Percentiles rank a stretch among this genome's conserved stretches.
Evolutionary conservation across 179 eudicot species (phyloP).

Genomic region (Nepenthes alata): DNA sequence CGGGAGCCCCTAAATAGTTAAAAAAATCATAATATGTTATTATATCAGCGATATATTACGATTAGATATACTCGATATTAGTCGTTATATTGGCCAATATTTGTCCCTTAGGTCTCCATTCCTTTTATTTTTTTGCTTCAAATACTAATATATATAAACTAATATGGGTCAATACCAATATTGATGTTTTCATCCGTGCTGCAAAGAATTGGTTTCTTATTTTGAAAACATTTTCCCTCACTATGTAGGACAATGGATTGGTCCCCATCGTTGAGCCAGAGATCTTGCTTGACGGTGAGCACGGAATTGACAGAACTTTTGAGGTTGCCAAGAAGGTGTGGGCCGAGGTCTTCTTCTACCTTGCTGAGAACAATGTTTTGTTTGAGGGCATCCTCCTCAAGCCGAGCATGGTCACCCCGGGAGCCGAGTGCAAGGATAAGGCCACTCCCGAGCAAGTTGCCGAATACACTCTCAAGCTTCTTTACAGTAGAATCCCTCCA

Average conservation of each 20-base stretch:
- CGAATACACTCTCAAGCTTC: conserved; percentile 69
- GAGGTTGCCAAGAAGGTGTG: conserved; percentile 78
- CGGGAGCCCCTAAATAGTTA: no score
- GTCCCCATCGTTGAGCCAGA: conserved; percentile 97
- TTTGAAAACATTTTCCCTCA: background rate
- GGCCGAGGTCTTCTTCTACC: conserved; percentile 78
- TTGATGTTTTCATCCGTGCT: no score
- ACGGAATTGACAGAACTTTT: conserved; percentile 75
- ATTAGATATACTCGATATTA: no score
- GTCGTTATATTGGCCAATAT: no score
- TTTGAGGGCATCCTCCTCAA: conserved; percentile 87
- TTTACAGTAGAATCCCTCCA: conserved; percentile 66
- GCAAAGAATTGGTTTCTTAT: background rate
- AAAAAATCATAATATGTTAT: no score
- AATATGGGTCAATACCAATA: no score
- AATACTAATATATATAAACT: no score
- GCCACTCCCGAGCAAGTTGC: conserved; percentile 74
- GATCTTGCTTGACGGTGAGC: conserved; percentile 84
- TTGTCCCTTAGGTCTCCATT: background rate
- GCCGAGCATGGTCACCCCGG: conserved; percentile 98
- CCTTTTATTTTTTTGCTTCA: background rate
- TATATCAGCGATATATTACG: no score
- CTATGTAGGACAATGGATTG: conserved; percentile 68
- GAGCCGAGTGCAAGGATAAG: conserved; percentile 86
- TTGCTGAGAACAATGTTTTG: conserved; percentile 80